Evolutionary conservation across 768 basidiomycete genomes (phyloP).

Genomic region (Mycena crocata): DNA sequence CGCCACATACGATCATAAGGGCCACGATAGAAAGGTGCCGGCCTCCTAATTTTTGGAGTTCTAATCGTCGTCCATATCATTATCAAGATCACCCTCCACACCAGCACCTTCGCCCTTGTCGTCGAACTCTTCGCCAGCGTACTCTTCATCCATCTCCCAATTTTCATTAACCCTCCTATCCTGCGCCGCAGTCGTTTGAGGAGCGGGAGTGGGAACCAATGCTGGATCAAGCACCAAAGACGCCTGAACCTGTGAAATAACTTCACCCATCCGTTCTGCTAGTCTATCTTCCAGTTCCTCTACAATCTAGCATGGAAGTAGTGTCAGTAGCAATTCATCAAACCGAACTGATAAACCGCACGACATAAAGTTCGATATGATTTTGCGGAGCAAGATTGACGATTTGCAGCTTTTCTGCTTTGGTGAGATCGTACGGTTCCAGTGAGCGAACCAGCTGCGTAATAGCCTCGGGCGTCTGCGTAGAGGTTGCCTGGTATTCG

Average conservation of each 20-base stretch:
- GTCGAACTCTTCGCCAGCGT: slow-evolving; percentile 69
- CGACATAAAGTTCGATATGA: slow-evolving; percentile 90
- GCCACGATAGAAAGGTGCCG: neutral
- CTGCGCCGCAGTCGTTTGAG: neutral
- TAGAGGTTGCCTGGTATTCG: slow-evolving; percentile 73
- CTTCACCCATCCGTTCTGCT: slow-evolving; percentile 73
- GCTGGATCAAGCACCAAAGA: slow-evolving; percentile 45
- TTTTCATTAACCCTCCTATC: slow-evolving; percentile 25
- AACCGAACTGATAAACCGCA: slow-evolving; percentile 57
- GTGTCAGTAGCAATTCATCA: neutral
- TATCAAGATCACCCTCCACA: slow-evolving; percentile 77
- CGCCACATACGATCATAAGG: no score
- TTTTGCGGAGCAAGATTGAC: slow-evolving; percentile 90
- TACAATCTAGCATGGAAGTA: slow-evolving; percentile 71
- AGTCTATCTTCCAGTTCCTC: slow-evolving; percentile 92
- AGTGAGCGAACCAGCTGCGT: slow-evolving; percentile 74
- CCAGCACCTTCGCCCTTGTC: slow-evolving; percentile 75
- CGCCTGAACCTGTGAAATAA: slow-evolving; percentile 67
- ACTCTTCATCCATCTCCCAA: slow-evolving; percentile 55
- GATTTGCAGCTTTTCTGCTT: slow-evolving; percentile 91
- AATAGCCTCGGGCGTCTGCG: slow-evolving; percentile 76
- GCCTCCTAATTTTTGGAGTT: neutral
- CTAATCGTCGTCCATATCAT: slow-evolving; percentile 64
- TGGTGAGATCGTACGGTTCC: slow-evolving; percentile 79
- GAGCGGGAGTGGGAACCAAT: neutral